Percentiles rank a stretch among this genome's conserved stretches.
Conservation (phyloP, 1,284 basidiomycete genomes). For the Boletus mariae region DNA sequence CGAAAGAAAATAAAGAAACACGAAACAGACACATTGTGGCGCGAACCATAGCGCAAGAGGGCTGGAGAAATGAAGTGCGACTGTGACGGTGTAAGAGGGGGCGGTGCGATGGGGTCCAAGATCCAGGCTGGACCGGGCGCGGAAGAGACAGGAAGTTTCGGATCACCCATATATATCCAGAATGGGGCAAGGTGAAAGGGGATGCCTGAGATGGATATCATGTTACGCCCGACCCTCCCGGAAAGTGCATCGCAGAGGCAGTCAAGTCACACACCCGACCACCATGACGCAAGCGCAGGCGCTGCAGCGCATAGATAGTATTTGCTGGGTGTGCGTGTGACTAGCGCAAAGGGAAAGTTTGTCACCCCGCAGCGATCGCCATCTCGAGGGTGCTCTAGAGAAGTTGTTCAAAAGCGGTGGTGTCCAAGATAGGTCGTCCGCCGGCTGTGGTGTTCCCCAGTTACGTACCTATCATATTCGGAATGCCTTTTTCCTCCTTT, state of each 20-base stretch:
- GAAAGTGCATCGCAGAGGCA: slow-evolving; percentile 7
- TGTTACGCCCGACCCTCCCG: slow-evolving; percentile 18
- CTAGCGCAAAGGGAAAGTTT: background rate
- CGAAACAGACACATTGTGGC: background rate
- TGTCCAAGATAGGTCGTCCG: background rate
- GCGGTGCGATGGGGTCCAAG: background rate
- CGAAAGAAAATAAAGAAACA: background rate
- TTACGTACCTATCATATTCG: background rate
- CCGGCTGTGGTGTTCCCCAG: background rate
- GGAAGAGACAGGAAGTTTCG: slow-evolving; percentile 21
- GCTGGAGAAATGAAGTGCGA: background rate
- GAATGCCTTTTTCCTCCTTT: background rate
- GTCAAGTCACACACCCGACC: background rate
- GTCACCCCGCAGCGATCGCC: background rate
- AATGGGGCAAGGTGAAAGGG: background rate
- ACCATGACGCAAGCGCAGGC: background rate
- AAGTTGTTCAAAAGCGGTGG: background rate
- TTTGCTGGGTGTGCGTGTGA: background rate
- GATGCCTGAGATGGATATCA: slow-evolving; percentile 5
- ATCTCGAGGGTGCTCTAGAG: background rate
- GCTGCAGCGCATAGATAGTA: background rate
- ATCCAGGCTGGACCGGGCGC: background rate
- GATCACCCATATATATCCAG: slow-evolving; percentile 15
- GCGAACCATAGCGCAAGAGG: background rate
- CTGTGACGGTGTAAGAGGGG: background rate